Base-by-base conservation (phyloP, 176 grass and related monocot species). In the Cymbopogon citratus region DNA sequence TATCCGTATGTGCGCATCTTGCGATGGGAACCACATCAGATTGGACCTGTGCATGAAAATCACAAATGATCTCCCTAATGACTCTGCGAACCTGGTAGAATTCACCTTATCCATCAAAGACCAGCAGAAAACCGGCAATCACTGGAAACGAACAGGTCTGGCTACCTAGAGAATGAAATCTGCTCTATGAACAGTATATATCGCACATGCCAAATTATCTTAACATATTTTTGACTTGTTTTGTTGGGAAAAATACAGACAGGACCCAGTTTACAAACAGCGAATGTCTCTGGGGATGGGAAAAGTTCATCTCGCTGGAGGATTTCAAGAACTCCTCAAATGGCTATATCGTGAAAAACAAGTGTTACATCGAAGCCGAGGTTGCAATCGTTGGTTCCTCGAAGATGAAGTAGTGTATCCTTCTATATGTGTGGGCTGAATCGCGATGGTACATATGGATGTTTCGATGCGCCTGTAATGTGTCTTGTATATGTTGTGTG, bases 261-360 rank as follows among this genome's bases (percentile, higher is more conserved):
- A 25, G 61, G 61, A 15, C 12, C 61, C 26, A 29, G 26, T 63
- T 63, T 63, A 63, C 61, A 63, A 63, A 29, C 61, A 28, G 7
- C 12, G 12, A 12, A 29, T 5, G 61, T 28, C 3, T 5, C 61
- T 63, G 61, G 61, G 60, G 25, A 63, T 63, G 61, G 61, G 0
- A 0, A 14, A 86, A 86, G 57, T 86, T 80, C 59, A 66, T 86
- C 13, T 31, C 69, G 2, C 68, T 66, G 43, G 76, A 86, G 62
- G 68, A 86, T 73, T 86, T 86, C 68, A 73, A 73, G 69, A 33
- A 86, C 59, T 38, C 76, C 0, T 73, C 84, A 9, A 80, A 86
- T 24, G 84, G 68, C 51, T 86, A 52, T 41, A 67, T 86, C 11
- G 43, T 86, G 31, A 80, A 86, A 12, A 24, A 7, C 3, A 86